Evolutionary conservation across 805 yeast species (phyloP), one percentile per base, ranked within the genome.

Genomic region (Kuraishia cidri): DNA sequence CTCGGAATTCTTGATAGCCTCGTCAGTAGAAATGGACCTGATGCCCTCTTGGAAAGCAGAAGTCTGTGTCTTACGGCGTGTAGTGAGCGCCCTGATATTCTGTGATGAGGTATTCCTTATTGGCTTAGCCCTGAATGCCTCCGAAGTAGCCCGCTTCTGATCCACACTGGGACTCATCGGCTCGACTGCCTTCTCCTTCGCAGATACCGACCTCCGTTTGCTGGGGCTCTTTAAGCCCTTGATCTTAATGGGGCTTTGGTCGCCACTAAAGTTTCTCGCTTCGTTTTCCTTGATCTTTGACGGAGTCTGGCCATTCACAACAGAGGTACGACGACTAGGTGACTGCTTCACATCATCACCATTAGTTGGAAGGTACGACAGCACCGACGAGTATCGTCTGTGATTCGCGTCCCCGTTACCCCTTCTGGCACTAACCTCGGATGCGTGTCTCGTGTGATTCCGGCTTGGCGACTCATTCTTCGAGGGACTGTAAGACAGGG

Each of bases 1-100:
- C 34, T 69, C 81, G 0, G 97, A 85, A 5, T 79, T 62, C 43
- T 74, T 74, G 30, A 82, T 72, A 0, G 97, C 80, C 29, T 84
- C 82, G 39, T 72, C 75, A 0, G 96, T 94, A 0, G 81, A 67
- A 11, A 84, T 67, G 13, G 59, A 65, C 44, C 86, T 68, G 27
- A 92, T 82, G 5, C 98, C 98, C 58, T 92, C 98, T 48, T 73
- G 75, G 50, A 82, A 82, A 0, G 92, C 92, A 0, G 84, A 73
- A 0, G 94, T 82, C 36, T 75, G 73, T 55, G 68, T 71, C 47
- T 82, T 82, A 39, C 64, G 67, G 30, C 65, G 58, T 30, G 53
- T 46, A 2, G 69, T 60, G 23, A 70, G 51, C 29, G 52, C 62
- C 35, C 64, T 56, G 40, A 70, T 56, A 27, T 73, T 36, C 5